A percentile compares a stretch with the other conserved stretches of the same genome.
phyloP scores from a whole-genome alignment of 352 stramenopile genomes.

The Phytophthora sansomeana region DNA sequence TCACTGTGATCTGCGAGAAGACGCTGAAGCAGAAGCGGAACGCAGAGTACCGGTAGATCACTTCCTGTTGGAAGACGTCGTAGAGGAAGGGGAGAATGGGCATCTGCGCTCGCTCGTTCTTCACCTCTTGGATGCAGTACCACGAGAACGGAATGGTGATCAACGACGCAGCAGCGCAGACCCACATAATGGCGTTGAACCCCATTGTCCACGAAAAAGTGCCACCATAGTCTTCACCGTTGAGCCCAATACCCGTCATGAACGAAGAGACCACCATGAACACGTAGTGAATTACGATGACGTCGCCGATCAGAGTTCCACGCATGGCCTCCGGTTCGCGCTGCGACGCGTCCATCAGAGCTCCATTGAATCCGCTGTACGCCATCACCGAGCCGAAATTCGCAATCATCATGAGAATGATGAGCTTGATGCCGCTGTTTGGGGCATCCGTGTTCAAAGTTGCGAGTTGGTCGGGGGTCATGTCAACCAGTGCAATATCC shows the following conservation, averaged over 20 bases:
- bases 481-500: conserved; percentile 21
- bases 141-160: conserved; percentile 37
- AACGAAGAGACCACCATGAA: conserved; percentile 42
- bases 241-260: conserved; percentile 45
- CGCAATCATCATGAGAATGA: conserved; percentile 67
- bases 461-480: conserved; percentile 31
- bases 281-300: conserved; percentile 40
- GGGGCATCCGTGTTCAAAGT: conserved; percentile 43
- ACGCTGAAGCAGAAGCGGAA: conserved; percentile 49
- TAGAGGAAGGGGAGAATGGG: conserved; percentile 36
- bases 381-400: conserved; percentile 74
- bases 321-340: conserved; percentile 39
- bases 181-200: conserved; percentile 53
- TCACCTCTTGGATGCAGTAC: conserved; percentile 44
- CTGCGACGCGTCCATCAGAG: conserved; percentile 54
- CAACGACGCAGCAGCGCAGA: conserved; percentile 30
- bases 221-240: conserved; percentile 46
- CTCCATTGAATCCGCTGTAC: conserved; percentile 62
- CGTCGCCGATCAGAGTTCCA: conserved; percentile 41
- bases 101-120: conserved; percentile 15
- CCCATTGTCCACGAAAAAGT: conserved; percentile 51
- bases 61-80: conserved; percentile 41
- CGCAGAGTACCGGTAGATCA: conserved; percentile 46
- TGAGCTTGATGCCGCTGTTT: conserved; percentile 42
- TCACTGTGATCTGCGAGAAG: conserved; percentile 52